Base-by-base conservation (phyloP, 1,284 basidiomycete species). In the Microbotryum violaceum region DNA sequence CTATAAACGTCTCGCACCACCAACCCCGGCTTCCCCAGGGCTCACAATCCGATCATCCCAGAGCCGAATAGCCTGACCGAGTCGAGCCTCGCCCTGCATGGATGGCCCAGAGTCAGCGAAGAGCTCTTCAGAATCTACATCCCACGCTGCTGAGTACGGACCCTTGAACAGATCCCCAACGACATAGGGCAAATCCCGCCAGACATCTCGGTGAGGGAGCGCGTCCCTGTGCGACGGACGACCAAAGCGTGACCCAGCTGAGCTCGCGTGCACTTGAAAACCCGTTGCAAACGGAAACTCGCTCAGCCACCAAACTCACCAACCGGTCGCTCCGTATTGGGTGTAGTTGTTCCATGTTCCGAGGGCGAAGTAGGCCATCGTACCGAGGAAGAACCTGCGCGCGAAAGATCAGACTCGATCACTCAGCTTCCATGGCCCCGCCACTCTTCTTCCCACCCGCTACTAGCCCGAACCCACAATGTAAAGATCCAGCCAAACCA, bases 321-420 rank as follows among this genome's bases (percentile, higher is more conserved):
- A 76, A 16, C 88, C 88, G 42, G 83, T 81, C 12, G 88, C 86
- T 25, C 88, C 88, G 71, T 89, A 90, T 21, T 82, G 87, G 12
- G 85, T 83, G 71, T 89, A 89, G 70, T 90, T 90, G 76, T 88
- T 85, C 74, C 89, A 90, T 8, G 85, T 85, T 21, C 88, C 88
- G 31, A 89, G 72, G 2, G 73, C 80, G 69, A 90, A 83, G 75
- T 91, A 91, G 7, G 81, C 80, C 14, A 78, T 72, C 63, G 88
- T 80, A 2, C 82, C 83, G 21, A 90, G 73, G 31, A 89, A 64
- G 21, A 89, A 71, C 59, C 88, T 90, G 64, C 48, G 37, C 3
- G 16, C 37, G 16, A 42, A 9, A 31, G 37, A 42, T 14, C 37
- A 42, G 10, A 42, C 12, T 37, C 37, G 31, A 16, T 6, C 10